Percentiles rank a stretch among this genome's conserved stretches.
Evolutionary conservation across 495 filamentous ascomycete species (phyloP).

Genomic region (Talaromyces wortmannii): DNA sequence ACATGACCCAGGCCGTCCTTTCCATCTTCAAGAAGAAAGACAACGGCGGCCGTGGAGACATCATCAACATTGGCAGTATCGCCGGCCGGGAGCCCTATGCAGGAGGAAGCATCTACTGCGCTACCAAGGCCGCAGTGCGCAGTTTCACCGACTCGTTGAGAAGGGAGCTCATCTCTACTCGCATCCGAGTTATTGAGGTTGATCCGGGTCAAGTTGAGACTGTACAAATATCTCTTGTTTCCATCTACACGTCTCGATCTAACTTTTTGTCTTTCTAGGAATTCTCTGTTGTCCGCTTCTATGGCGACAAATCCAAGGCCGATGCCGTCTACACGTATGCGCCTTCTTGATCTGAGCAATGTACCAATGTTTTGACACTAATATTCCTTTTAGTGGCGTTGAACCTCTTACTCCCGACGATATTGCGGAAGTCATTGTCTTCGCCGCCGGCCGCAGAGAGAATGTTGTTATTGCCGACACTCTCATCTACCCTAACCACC

Average conservation of each 20-base stretch:
- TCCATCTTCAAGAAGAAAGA: conserved; percentile 74
- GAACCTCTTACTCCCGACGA: conserved; percentile 94
- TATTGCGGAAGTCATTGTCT: conserved; percentile 92
- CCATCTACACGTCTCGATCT: not conserved
- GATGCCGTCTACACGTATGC: conserved; percentile 89
- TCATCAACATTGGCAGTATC: conserved; percentile 96
- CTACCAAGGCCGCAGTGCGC: conserved; percentile 88
- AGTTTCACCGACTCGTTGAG: conserved; percentile 84
- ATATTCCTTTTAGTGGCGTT: conserved; percentile 47
- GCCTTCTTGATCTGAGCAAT: not conserved
- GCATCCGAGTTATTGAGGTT: conserved; percentile 85
- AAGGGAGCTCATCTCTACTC: conserved; percentile 79
- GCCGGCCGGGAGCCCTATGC: conserved; percentile 86
- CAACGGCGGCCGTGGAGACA: conserved; percentile 79
- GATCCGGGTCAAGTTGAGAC: conserved; percentile 98
- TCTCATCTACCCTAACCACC: conserved; percentile 85
- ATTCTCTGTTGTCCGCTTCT: conserved; percentile 89
- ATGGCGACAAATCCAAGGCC: conserved; percentile 91
- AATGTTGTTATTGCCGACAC: conserved; percentile 95
- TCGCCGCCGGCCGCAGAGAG: conserved; percentile 79
- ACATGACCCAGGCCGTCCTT: conserved; percentile 92
- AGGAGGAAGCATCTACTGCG: conserved; percentile 93
- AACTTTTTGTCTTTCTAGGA: conserved; percentile 42
- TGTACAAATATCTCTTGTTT: conserved; percentile 32
- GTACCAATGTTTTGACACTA: not conserved